Percentiles rank a stretch among this genome's conserved stretches.
phyloP scores from a whole-genome alignment of 1,284 basidiomycete genomes.

The Cystobasidium pallidum region DNA sequence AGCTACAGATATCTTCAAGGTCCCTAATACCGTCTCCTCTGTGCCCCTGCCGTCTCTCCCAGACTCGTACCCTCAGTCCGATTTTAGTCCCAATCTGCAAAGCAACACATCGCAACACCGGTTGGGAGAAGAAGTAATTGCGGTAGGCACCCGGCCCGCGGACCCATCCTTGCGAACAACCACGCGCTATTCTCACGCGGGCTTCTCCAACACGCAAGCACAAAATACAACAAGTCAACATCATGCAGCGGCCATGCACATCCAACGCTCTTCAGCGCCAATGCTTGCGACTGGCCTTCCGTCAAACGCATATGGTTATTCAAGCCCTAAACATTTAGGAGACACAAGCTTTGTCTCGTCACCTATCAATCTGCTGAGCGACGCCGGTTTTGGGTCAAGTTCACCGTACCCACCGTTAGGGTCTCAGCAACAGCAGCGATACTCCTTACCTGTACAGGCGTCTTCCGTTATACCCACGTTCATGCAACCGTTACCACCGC shows the following conservation, averaged over 20 bases:
- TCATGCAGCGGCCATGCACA: constrained; percentile 8
- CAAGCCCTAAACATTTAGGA: background rate
- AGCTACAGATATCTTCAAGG: constrained; percentile 8
- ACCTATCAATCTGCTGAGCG: constrained; percentile 11
- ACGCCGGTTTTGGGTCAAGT: constrained; percentile 36
- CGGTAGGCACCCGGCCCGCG: background rate
- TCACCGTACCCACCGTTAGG: constrained; percentile 42
- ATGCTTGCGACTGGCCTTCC: constrained; percentile 3
- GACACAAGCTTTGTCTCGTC: background rate
- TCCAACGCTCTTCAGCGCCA: constrained; percentile 9
- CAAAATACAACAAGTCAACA: background rate
- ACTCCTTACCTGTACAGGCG: constrained; percentile 24
- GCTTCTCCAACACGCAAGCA: background rate
- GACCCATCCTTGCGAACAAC: background rate
- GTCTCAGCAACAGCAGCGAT: constrained; percentile 27
- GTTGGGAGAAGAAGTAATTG: background rate
- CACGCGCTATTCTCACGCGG: constrained; percentile 4
- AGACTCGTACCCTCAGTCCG: background rate
- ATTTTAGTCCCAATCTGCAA: constrained; percentile 6
- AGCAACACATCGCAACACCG: constrained; percentile 5
- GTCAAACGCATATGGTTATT: constrained; percentile 10
- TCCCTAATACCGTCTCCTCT: background rate
- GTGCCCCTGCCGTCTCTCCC: background rate
- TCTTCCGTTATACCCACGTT: background rate
- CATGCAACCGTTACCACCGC: background rate